Conservation (phyloP, 2,329 filamentous ascomycete genomes). For the Ceratocystis colombiana region DNA sequence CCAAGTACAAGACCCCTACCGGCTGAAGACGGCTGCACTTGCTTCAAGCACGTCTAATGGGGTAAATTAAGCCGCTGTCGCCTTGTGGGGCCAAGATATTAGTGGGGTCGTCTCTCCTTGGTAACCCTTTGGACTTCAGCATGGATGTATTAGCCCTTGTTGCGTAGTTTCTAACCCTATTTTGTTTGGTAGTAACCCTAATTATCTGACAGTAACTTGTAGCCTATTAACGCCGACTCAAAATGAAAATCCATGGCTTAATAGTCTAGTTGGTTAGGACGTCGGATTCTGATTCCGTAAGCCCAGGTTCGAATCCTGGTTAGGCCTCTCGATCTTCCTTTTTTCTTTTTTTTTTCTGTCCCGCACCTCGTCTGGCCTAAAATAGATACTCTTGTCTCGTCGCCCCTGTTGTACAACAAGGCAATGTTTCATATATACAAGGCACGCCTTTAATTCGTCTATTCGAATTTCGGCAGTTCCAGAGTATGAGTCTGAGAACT, state of each 20-base stretch:
- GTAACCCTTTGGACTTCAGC: too few relatives aligned
- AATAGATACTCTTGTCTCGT: not conserved
- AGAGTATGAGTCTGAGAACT: not conserved
- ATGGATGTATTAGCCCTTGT: too few relatives aligned
- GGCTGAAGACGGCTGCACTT: slow-evolving; percentile 23
- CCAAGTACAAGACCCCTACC: not conserved
- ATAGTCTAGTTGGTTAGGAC: slow-evolving; percentile 21
- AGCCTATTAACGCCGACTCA: not conserved
- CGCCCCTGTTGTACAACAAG: not conserved
- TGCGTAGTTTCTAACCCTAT: too few relatives aligned
- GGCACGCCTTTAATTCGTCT: not conserved
- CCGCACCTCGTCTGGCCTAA: not conserved
- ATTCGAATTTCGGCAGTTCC: not conserved
- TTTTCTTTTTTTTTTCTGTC: not conserved
- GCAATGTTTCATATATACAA: not conserved
- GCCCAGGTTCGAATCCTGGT: slow-evolving; percentile 19
- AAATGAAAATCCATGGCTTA: not conserved
- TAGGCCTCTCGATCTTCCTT: not conserved
- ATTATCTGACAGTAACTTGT: accelerated
- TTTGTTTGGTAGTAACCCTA: too few relatives aligned
- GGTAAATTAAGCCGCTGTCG: slow-evolving; percentile 22
- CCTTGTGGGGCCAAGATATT: not conserved
- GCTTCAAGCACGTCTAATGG: slow-evolving; percentile 9
- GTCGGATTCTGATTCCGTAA: slow-evolving; percentile 11
- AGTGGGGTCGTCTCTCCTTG: not conserved